Evolutionary conservation across 23 red algal genomes (phyloP).

Genomic region (Gracilaria vermiculophylla): DNA sequence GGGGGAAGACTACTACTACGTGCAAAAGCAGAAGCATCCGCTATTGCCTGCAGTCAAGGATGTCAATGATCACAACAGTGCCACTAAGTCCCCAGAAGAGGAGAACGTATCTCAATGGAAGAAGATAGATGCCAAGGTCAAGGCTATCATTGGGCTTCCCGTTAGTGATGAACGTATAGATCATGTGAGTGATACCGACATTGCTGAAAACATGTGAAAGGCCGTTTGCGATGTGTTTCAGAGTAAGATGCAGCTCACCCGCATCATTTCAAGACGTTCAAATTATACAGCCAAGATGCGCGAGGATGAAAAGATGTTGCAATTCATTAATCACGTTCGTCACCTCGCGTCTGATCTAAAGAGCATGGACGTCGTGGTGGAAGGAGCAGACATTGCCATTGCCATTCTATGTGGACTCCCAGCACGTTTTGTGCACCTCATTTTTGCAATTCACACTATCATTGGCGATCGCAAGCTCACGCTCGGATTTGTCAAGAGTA

Average conservation of each 20-base stretch:
- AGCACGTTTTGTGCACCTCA: conserved; percentile 5
- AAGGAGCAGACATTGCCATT: neutral
- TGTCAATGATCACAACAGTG: neutral
- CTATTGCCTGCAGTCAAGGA: neutral
- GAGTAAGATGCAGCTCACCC: neutral
- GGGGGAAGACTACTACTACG: neutral
- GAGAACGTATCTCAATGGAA: neutral
- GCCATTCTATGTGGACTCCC: neutral
- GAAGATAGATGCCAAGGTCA: neutral
- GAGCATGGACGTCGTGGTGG: neutral
- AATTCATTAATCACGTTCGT: neutral
- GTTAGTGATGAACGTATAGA: neutral
- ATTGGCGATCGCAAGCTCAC: neutral
- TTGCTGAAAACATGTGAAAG: neutral
- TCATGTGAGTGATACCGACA: neutral
- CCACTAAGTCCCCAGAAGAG: neutral
- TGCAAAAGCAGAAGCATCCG: neutral
- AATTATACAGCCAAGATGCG: neutral
- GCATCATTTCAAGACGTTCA: neutral
- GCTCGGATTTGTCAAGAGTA: neutral
- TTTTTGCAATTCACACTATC: neutral
- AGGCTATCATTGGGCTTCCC: conserved; percentile 16
- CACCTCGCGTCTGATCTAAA: neutral
- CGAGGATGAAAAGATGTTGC: neutral
- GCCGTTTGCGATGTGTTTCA: conserved; percentile 9